A percentile compares a stretch with the other conserved stretches of the same genome.
Evolutionary conservation across 2,329 filamentous ascomycete species (phyloP).

Genomic region (Metarhizium brunneum): DNA sequence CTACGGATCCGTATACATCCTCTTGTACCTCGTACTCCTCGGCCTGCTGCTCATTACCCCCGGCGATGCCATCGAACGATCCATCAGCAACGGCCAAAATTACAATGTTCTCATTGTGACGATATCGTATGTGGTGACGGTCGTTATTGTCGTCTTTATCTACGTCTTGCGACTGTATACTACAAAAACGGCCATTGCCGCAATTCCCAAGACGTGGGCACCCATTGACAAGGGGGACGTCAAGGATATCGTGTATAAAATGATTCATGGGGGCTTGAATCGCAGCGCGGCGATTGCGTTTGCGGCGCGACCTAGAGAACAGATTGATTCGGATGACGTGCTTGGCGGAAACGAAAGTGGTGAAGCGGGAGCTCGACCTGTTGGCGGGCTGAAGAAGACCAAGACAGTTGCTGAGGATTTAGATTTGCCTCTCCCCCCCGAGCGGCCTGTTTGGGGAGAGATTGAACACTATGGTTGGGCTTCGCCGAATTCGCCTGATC

Average conservation of each 20-base stretch:
- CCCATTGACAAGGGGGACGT: slow-evolving; percentile 82
- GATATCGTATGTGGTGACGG: slow-evolving; percentile 64
- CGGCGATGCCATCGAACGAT: slow-evolving; percentile 71
- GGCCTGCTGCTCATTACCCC: slow-evolving; percentile 72
- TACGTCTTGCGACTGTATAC: slow-evolving; percentile 82
- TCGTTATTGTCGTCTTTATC: slow-evolving; percentile 61
- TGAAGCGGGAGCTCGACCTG: slow-evolving; percentile 6
- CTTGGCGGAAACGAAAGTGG: slow-evolving; percentile 7
- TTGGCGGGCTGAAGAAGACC: slow-evolving; percentile 22
- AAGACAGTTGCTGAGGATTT: slow-evolving; percentile 27
- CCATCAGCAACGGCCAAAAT: slow-evolving; percentile 53
- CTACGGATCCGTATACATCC: slow-evolving; percentile 69
- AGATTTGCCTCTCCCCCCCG: slow-evolving; percentile 37
- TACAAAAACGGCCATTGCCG: slow-evolving; percentile 66
- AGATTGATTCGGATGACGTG: slow-evolving; percentile 11
- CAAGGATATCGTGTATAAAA: slow-evolving; percentile 59
- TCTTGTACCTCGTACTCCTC: slow-evolving; percentile 65
- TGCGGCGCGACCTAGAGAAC: slow-evolving; percentile 35
- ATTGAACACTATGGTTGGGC: slow-evolving; percentile 86
- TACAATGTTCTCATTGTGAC: slow-evolving; percentile 80
- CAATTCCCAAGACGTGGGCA: slow-evolving; percentile 80
- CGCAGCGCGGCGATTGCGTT: slow-evolving; percentile 76
- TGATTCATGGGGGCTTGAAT: slow-evolving; percentile 64
- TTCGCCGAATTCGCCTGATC: slow-evolving; percentile 63
- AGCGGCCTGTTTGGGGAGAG: slow-evolving; percentile 63